Percentiles rank a stretch among this genome's conserved stretches.
These are phyloP conservation scores for Haberlea rhodopensis DNA, from an alignment of 257 asterid species.

Conservation along the genomic window DNA sequence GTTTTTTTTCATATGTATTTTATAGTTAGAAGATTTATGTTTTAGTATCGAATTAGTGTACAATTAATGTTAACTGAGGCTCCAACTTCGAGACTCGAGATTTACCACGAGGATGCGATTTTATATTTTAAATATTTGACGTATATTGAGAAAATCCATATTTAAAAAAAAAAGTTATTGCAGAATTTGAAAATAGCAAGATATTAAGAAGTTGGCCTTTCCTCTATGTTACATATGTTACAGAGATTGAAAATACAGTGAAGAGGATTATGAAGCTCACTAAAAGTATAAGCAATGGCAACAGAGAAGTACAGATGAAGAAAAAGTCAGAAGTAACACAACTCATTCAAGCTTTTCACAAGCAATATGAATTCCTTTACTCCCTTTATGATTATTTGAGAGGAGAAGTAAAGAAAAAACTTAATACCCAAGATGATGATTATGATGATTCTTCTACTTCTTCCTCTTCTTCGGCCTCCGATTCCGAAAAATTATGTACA, in stretches of 20 bases:
- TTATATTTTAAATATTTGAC: too few relatives aligned
- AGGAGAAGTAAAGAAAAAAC: conserved; percentile 49
- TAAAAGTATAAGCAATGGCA: conserved; percentile 53
- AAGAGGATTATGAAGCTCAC: conserved; percentile 48
- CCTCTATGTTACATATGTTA: conserved; percentile 27
- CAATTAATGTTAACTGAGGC: too few relatives aligned
- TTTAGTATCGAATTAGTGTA: too few relatives aligned
- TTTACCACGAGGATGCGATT: conserved; percentile 2
- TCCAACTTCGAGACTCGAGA: conserved; percentile 23
- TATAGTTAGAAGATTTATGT: too few relatives aligned
- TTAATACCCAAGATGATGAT: conserved; percentile 27
- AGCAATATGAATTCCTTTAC: conserved; percentile 62
- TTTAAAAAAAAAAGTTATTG: neutral
- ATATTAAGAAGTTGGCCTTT: neutral
- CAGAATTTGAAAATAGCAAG: conserved; percentile 13
- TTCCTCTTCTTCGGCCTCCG: conserved; percentile 28
- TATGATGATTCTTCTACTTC: conserved; percentile 39
- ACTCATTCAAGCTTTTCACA: conserved; percentile 61
- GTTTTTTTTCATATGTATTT: too few relatives aligned
- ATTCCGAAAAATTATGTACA: conserved; percentile 45
- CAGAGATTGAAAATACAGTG: conserved; percentile 66
- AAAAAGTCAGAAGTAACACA: conserved; percentile 52
- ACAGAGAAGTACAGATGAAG: conserved; percentile 52
- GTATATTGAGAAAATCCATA: too few relatives aligned
- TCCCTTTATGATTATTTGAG: conserved; percentile 52